Evolutionary conservation across 2,329 filamentous ascomycete species (phyloP).

Genomic region (Harringtonia aguacate): DNA sequence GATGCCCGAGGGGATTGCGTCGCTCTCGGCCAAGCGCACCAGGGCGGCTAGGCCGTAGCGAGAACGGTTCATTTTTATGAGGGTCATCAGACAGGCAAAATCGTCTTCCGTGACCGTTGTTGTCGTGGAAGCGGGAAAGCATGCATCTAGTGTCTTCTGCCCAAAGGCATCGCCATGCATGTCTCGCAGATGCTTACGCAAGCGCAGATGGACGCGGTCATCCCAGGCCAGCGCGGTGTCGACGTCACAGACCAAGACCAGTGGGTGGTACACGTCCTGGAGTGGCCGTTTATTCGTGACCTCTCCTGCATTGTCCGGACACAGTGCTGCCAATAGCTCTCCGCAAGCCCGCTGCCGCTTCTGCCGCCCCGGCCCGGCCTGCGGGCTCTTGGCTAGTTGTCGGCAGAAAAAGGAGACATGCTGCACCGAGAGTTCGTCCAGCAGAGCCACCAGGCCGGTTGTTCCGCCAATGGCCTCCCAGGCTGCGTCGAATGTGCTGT

Average conservation of each 20-base stretch:
- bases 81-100: not conserved
- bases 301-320: not conserved
- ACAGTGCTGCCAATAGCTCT: not conserved
- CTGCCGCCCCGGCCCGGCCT: not conserved
- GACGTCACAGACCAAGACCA: not conserved
- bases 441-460: not conserved
- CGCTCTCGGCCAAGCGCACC: not conserved
- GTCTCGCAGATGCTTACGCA: not conserved
- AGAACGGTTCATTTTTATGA: not conserved
- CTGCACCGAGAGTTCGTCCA: not conserved
- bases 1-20: not conserved
- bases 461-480: not conserved
- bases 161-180: not conserved
- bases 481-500: not conserved
- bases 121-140: not conserved
- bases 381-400: not conserved
- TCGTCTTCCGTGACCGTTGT: not conserved
- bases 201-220: too few species aligned
- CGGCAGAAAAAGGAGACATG: not conserved
- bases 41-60: not conserved
- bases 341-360: not conserved
- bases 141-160: not conserved
- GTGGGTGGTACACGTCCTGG: not conserved
- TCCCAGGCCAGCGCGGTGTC: not conserved
- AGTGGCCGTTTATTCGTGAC: not conserved